Percentiles rank a stretch among this genome's conserved stretches.
These are phyloP conservation scores for Cadophora gregata DNA, from an alignment of 2,329 filamentous ascomycete species.

Conservation along the genomic window DNA sequence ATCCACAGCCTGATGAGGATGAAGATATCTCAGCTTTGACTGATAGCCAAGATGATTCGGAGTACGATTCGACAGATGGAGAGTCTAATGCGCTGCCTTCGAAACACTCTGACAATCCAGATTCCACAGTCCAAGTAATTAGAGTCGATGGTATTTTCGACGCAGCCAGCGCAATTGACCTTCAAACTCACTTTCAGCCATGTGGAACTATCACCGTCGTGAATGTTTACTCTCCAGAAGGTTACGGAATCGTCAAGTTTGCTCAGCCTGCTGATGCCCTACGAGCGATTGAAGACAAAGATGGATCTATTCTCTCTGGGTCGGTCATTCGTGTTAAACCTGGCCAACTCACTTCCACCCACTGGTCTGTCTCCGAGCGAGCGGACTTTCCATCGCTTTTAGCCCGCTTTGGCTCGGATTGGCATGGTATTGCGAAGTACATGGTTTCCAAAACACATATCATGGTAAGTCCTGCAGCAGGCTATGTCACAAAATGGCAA, in stretches of 20 bases:
- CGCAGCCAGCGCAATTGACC: not conserved
- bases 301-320: not conserved
- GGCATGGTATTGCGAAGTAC: not conserved
- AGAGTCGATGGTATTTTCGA: too few species aligned
- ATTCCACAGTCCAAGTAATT: too few species aligned
- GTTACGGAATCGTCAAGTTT: not conserved
- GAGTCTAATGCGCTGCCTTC: not conserved
- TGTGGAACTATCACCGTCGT: not conserved
- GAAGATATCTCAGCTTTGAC: not conserved
- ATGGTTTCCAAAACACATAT: not conserved
- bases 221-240: not conserved
- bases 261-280: not conserved
- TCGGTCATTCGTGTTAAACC: not conserved
- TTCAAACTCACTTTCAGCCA: not conserved
- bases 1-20: too few species aligned
- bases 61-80: not conserved
- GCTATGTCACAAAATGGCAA: too few species aligned
- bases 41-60: not conserved
- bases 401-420: not conserved
- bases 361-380: not conserved
- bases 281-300: not conserved
- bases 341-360: not conserved
- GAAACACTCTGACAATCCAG: not conserved
- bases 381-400: not conserved
- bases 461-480: not conserved